Evolutionary conservation across 331 rosid species (phyloP).

Genomic region (Acacia concinna): DNA sequence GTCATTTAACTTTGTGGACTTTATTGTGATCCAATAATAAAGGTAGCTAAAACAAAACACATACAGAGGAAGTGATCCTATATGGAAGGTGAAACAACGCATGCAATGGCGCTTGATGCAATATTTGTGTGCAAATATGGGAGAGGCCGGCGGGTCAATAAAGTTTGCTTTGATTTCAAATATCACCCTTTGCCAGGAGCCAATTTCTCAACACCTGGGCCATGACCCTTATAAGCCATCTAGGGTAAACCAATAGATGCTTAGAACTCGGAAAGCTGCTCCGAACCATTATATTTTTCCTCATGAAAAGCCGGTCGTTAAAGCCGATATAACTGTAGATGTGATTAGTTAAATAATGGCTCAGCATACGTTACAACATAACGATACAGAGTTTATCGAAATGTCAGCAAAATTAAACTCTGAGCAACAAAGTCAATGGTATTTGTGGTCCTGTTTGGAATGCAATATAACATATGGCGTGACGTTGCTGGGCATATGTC

Average conservation of each 20-base stretch:
- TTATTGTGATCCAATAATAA: neutral
- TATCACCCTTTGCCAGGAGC: neutral
- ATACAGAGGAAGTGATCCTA: neutral
- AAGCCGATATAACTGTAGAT: neutral
- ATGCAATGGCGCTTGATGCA: neutral
- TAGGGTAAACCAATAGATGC: neutral
- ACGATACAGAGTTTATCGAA: neutral
- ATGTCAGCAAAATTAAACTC: neutral
- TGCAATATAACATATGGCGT: neutral
- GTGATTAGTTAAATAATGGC: neutral
- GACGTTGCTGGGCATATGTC: neutral
- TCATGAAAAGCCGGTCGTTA: neutral
- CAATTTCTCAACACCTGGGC: neutral
- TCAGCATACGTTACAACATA: neutral
- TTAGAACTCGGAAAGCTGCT: neutral
- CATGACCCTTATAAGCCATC: neutral
- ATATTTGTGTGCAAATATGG: neutral
- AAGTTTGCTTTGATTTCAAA: neutral
- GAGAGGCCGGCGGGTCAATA: neutral
- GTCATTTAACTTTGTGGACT: too few species aligned
- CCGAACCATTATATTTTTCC: neutral
- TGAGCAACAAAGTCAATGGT: slow-evolving; percentile 3
- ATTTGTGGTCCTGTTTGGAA: slow-evolving; percentile 26
- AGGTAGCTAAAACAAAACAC: neutral
- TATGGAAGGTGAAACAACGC: neutral